Conservation (phyloP, 805 yeast genomes). For the Wickerhamiella kurtzmanii region DNA sequence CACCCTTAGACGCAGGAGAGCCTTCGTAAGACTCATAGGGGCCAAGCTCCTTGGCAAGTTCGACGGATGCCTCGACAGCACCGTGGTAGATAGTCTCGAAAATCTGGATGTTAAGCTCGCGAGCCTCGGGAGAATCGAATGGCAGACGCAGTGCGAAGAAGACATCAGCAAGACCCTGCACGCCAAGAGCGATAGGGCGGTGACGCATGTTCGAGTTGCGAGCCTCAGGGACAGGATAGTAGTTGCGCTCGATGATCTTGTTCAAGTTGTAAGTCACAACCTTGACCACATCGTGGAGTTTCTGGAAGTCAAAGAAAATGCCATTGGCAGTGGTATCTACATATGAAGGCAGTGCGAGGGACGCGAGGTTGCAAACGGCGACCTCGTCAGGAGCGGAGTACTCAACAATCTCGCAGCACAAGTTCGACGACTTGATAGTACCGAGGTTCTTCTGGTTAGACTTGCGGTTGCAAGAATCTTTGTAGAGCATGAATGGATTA, state of each 20-base stretch:
- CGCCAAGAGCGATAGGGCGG: conserved; percentile 94
- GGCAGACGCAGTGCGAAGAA: conserved; percentile 71
- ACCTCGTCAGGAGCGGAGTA: conserved; percentile 85
- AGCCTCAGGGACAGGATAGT: conserved; percentile 74
- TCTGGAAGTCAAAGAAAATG: conserved; percentile 52
- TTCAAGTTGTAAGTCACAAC: conserved; percentile 68
- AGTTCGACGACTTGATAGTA: conserved; percentile 78
- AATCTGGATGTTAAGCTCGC: conserved; percentile 61
- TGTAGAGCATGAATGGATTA: conserved; percentile 85
- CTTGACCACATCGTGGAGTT: conserved; percentile 64
- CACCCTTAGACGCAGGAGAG: conserved; percentile 81
- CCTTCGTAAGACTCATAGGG: conserved; percentile 62
- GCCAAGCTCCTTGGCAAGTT: conserved; percentile 59
- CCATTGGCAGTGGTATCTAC: conserved; percentile 31
- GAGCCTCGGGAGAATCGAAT: conserved; percentile 73
- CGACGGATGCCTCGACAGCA: conserved; percentile 75
- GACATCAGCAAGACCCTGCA: conserved; percentile 91
- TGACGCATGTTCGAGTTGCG: conserved; percentile 61
- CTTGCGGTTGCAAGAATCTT: conserved; percentile 79
- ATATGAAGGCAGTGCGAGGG: conserved; percentile 76
- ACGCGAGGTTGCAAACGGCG: conserved; percentile 91
- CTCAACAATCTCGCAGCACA: conserved; percentile 90
- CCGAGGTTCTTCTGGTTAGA: conserved; percentile 89
- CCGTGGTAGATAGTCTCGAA: conserved; percentile 95
- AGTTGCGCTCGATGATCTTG: conserved; percentile 69